Conservation (phyloP, 2,329 filamentous ascomycete species). For the Mycosphaerelloides madeirae region DNA sequence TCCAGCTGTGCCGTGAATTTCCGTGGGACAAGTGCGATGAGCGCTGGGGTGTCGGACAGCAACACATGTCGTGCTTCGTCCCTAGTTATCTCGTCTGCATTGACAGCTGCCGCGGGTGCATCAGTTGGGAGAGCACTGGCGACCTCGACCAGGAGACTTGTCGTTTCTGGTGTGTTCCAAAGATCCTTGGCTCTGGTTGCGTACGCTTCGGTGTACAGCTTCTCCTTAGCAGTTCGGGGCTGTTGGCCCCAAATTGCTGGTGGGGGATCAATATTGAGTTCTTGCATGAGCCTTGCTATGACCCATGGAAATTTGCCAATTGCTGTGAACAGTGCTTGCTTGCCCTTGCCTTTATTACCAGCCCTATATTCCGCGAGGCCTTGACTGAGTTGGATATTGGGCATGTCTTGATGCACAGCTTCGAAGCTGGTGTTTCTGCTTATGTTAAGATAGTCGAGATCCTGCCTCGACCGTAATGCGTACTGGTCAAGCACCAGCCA, state of each 20-base stretch:
- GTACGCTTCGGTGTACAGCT: constrained; percentile 71
- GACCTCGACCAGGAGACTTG: constrained; percentile 63
- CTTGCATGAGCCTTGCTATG: constrained; percentile 72
- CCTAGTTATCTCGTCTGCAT: constrained; percentile 40
- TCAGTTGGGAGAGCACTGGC: constrained; percentile 50
- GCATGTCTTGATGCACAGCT: constrained; percentile 51
- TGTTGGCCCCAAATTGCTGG: constrained; percentile 76
- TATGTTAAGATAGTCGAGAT: constrained; percentile 70
- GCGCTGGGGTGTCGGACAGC: constrained; percentile 66
- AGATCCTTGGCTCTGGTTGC: constrained; percentile 71
- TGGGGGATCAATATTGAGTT: constrained; percentile 71
- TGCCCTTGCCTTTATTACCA: constrained; percentile 61
- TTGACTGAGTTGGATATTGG: constrained; percentile 70
- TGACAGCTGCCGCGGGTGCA: constrained; percentile 39
- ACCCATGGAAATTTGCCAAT: constrained; percentile 79
- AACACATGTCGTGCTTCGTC: constrained; percentile 71
- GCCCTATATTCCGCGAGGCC: constrained; percentile 71
- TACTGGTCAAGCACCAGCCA: constrained; percentile 76
- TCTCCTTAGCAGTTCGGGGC: constrained; percentile 60
- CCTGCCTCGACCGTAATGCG: constrained; percentile 74
- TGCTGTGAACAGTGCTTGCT: constrained; percentile 59
- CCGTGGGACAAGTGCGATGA: constrained; percentile 66
- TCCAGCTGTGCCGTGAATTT: constrained; percentile 59
- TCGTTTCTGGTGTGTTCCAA: constrained; percentile 75
- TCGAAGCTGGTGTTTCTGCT: constrained; percentile 48